Conservation (phyloP, 225 moss, liverwort and hornwort genomes). For the Neckera pumila region DNA sequence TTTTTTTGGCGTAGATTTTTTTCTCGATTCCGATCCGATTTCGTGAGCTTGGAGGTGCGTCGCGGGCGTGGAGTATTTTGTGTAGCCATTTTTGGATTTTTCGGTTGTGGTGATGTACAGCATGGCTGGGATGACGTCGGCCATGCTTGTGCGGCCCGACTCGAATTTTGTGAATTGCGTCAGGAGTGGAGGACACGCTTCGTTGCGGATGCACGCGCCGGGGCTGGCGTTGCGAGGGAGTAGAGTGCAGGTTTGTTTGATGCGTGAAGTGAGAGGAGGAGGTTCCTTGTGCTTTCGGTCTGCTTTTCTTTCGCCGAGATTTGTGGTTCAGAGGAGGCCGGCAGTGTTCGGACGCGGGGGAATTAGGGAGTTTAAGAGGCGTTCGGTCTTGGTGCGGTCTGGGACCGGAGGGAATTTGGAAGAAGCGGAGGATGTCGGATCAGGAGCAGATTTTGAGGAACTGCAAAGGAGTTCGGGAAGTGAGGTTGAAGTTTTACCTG, state of each 20-base stretch:
- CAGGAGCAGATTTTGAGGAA: neutral
- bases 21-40: neutral
- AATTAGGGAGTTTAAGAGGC: neutral
- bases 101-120: neutral
- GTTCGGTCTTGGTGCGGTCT: conserved; percentile 4
- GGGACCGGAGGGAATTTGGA: neutral
- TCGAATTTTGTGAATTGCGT: neutral
- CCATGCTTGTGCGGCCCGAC: conserved; percentile 16
- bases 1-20: neutral
- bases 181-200: neutral
- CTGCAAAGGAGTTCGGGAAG: neutral
- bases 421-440: neutral
- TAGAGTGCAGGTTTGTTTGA: conserved; percentile 12
- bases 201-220: neutral
- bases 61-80: neutral
- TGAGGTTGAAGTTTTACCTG: conserved; percentile 3
- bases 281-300: conserved; percentile 4
- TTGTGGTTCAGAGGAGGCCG: conserved; percentile 4
- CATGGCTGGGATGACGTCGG: conserved; percentile 23
- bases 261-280: neutral
- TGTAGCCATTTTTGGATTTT: neutral
- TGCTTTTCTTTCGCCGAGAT: conserved; percentile 11
- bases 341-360: neutral
- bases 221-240: conserved; percentile 4
- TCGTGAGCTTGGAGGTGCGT: neutral